Evolutionary conservation across 345 rosid species (phyloP).

Genomic region (Lepidium aucheri): DNA sequence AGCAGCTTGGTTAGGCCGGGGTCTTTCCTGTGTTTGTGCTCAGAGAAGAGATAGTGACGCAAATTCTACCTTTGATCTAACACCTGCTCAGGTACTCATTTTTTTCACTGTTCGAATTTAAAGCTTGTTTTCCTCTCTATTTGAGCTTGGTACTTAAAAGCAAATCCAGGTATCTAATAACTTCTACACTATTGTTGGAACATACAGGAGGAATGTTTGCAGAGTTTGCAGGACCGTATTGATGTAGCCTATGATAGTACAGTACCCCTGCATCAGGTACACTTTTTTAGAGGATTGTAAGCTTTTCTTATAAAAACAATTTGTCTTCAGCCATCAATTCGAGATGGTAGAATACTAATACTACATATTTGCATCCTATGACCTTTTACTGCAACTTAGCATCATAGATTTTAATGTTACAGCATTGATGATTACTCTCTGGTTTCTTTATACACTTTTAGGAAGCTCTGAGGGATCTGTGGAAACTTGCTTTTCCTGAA

Average conservation of each 20-base stretch:
- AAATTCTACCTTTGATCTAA: constrained; percentile 90
- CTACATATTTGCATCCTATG: background rate
- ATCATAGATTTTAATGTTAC: background rate
- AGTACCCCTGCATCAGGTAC: constrained; percentile 67
- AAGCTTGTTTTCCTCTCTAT: background rate
- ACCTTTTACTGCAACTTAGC: background rate
- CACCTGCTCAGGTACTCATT: constrained; percentile 70
- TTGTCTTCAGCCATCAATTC: background rate
- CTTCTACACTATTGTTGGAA: background rate
- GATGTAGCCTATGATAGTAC: constrained; percentile 87
- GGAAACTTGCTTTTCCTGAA: constrained; percentile 89
- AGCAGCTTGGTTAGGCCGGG: constrained; percentile 96
- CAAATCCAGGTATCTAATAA: background rate
- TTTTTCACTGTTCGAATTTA: background rate
- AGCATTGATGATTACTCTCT: background rate
- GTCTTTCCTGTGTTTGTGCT: constrained; percentile 97
- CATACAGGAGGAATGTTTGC: constrained; percentile 88
- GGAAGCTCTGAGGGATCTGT: constrained; percentile 83
- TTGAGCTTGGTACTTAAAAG: background rate
- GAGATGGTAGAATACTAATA: background rate
- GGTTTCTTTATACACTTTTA: constrained; percentile 17
- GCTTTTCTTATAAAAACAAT: background rate
- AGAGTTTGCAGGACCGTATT: constrained; percentile 76
- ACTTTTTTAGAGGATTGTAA: background rate
- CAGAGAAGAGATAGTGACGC: constrained; percentile 90